Evolutionary conservation across 139 green algal species (phyloP).

Genomic region (Pleodorina starrii): DNA sequence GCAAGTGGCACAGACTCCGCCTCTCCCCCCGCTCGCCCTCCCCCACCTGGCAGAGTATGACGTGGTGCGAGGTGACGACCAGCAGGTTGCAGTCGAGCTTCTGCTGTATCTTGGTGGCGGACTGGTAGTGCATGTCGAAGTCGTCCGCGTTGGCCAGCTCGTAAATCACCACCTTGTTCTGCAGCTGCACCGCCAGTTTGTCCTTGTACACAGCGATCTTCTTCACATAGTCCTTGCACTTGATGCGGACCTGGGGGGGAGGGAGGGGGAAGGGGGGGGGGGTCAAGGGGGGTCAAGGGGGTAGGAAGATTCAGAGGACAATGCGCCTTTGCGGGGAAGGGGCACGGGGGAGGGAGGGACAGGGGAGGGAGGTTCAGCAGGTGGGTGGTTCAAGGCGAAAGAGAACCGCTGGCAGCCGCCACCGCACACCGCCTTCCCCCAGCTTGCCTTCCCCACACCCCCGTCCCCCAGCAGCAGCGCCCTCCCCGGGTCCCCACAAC

Average conservation of each 20-base stretch:
- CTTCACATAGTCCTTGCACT: conserved; percentile 85
- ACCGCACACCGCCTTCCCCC: too few species aligned
- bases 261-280: neutral
- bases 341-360: too few species aligned
- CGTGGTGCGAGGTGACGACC: conserved; percentile 80
- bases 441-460: too few species aligned
- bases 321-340: neutral
- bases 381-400: too few species aligned
- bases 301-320: too few species aligned
- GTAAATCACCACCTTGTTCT: conserved; percentile 84
- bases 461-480: too few species aligned
- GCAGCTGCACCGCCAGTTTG: conserved; percentile 86
- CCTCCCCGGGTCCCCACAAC: too few species aligned
- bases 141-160: conserved; percentile 72
- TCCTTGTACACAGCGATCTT: conserved; percentile 90
- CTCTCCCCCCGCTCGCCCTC: neutral
- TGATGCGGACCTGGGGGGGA: conserved; percentile 39
- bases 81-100: conserved; percentile 90
- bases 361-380: too few species aligned
- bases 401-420: too few species aligned
- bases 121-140: conserved; percentile 77
- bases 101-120: conserved; percentile 76
- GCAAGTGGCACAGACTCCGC: neutral
- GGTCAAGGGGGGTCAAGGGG: neutral
- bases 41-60: conserved; percentile 83